phyloP scores from a whole-genome alignment of 2,329 filamentous ascomycete genomes.

The Pseudogymnoascus sp. region DNA sequence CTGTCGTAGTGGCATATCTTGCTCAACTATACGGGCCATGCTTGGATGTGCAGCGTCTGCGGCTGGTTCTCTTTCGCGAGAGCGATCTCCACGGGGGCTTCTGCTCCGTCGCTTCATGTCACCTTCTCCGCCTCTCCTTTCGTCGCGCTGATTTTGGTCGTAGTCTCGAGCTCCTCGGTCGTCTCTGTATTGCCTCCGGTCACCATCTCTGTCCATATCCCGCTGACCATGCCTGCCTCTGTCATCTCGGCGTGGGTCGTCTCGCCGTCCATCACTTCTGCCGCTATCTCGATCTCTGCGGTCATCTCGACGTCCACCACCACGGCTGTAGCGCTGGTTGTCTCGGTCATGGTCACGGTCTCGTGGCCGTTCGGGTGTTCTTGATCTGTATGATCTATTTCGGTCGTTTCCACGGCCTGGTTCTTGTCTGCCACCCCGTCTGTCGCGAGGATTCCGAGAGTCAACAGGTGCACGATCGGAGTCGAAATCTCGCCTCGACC shows the following conservation, averaged over 20 bases:
- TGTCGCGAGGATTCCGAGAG: conserved; percentile 15
- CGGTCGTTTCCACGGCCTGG: conserved; percentile 23
- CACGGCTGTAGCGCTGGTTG: neutral
- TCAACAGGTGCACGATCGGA: neutral
- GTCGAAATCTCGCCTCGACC: conserved; percentile 39
- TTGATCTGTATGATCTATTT: conserved; percentile 26
- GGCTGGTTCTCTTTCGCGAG: conserved; percentile 2
- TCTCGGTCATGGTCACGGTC: conserved; percentile 22
- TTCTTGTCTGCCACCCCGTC: conserved; percentile 31
- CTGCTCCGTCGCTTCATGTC: conserved; percentile 8
- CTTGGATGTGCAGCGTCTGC: neutral
- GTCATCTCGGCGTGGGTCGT: conserved; percentile 24
- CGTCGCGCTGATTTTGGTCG: conserved; percentile 19
- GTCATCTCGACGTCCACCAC: conserved; percentile 19
- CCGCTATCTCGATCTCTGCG: conserved; percentile 32
- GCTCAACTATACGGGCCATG: neutral
- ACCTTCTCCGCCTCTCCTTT: neutral
- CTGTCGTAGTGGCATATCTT: conserved; percentile 12
- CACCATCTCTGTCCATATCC: conserved; percentile 28
- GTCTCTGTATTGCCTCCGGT: conserved; percentile 12
- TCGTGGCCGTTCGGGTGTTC: conserved; percentile 13
- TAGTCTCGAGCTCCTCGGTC: conserved; percentile 17
- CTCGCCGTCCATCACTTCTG: conserved; percentile 29
- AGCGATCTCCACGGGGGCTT: conserved; percentile 12
- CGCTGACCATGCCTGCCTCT: conserved; percentile 27